A percentile compares a stretch with the other conserved stretches of the same genome.
These are phyloP conservation scores for Pezicula radicicola DNA, from an alignment of 2,329 filamentous ascomycete genomes.

Conservation along the genomic window DNA sequence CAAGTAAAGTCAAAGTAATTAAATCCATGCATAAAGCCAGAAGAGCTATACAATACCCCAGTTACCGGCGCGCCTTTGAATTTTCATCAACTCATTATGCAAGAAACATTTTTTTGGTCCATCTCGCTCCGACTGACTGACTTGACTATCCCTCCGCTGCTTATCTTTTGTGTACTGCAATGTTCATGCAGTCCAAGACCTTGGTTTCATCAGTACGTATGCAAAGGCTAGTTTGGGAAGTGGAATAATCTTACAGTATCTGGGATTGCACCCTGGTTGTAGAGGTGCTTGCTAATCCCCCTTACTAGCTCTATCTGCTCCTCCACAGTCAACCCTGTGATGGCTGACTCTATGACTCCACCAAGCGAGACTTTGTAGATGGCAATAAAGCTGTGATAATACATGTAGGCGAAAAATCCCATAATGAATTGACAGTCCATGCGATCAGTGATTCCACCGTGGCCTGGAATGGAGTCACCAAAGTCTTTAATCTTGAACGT, in stretches of 20 bases:
- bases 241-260: conserved; percentile 23
- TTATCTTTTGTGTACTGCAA: not conserved
- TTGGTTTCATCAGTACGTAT: not conserved
- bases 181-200: conserved; percentile 2
- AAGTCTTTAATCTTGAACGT: conserved; percentile 99
- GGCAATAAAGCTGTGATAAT: conserved; percentile 96
- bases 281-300: conserved; percentile 60
- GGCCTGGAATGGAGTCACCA: conserved; percentile 94
- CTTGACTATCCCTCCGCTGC: not conserved
- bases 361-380: conserved; percentile 83
- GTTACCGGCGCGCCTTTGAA: too few relatives aligned
- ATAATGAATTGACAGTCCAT: conserved; percentile 99
- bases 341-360: conserved; percentile 83
- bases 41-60: too few relatives aligned
- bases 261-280: conserved; percentile 52
- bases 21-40: too few relatives aligned
- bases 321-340: conserved; percentile 81
- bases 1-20: too few relatives aligned
- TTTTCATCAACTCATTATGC: too few relatives aligned
- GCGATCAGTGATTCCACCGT: conserved; percentile 96
- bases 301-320: conserved; percentile 84
- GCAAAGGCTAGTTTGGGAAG: not conserved
- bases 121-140: too few relatives aligned
- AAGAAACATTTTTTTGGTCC: too few relatives aligned
- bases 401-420: conserved; percentile 98